A percentile compares a stretch with the other conserved stretches of the same genome.
Evolutionary conservation across 2,329 filamentous ascomycete genomes (phyloP).

Genomic region (Monosporascus sp.): DNA sequence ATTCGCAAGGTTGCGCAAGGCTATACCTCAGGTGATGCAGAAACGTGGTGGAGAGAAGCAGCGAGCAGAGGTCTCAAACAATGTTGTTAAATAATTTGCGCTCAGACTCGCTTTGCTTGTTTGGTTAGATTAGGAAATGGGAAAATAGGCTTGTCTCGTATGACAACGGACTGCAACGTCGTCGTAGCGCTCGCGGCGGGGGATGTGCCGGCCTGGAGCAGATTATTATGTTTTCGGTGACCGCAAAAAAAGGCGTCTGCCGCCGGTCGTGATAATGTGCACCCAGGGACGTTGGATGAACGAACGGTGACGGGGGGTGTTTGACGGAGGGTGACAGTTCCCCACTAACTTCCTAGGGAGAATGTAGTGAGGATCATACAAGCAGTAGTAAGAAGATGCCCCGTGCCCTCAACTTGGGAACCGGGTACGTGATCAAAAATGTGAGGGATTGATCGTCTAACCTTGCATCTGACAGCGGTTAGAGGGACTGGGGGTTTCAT

Average conservation of each 20-base stretch:
- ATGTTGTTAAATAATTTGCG: constrained; percentile 35
- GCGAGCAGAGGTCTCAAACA: constrained; percentile 25
- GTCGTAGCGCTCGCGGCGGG: constrained; percentile 28
- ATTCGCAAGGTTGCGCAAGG: constrained; percentile 19
- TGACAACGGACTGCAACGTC: constrained; percentile 26
- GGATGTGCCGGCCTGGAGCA: constrained; percentile 22
- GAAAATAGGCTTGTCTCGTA: constrained; percentile 31
- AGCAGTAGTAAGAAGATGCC: constrained; percentile 28
- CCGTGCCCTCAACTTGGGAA: constrained; percentile 27
- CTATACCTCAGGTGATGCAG: constrained; percentile 11
- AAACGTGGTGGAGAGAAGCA: constrained; percentile 18
- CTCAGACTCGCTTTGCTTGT: constrained; percentile 18
- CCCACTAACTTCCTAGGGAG: constrained; percentile 22
- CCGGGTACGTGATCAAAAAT: constrained; percentile 26
- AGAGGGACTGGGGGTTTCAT: constrained; percentile 34
- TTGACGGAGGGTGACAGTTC: constrained; percentile 31
- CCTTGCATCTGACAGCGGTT: constrained; percentile 36
- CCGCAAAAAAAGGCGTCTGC: constrained; percentile 21
- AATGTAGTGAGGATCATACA: constrained; percentile 28
- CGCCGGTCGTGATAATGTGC: constrained; percentile 22
- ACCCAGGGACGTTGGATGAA: constrained; percentile 25
- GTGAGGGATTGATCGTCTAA: constrained; percentile 30
- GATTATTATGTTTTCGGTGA: constrained; percentile 20
- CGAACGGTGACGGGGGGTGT: constrained; percentile 25
- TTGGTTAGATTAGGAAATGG: constrained; percentile 22